phyloP scores from a whole-genome alignment of 345 rosid species.

The Camelina laxa region DNA sequence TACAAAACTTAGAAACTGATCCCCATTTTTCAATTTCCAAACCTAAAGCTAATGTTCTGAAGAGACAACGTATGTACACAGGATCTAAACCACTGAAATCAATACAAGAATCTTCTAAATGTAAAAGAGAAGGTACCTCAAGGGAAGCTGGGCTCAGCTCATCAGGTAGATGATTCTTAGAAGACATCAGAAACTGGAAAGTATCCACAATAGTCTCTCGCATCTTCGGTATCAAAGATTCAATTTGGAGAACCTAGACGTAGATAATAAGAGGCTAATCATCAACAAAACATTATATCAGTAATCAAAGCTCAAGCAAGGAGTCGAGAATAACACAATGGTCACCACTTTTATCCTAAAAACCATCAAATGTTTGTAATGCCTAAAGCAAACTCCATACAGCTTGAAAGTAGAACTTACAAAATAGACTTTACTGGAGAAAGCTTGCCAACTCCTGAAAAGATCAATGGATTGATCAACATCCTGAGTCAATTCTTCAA shows the following conservation, averaged over 20 bases:
- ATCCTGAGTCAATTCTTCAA: slow-evolving; percentile 69
- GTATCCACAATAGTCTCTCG: slow-evolving; percentile 59
- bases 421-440: slow-evolving; percentile 80
- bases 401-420: slow-evolving; percentile 53
- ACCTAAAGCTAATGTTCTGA: neutral
- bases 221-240: slow-evolving; percentile 67
- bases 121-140: slow-evolving; percentile 62
- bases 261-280: slow-evolving; percentile 23
- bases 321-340: neutral
- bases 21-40: neutral
- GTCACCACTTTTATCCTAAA: neutral
- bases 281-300: slow-evolving; percentile 19
- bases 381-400: neutral
- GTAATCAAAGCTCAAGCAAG: slow-evolving; percentile 6
- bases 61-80: neutral
- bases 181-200: slow-evolving; percentile 66
- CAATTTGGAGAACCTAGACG: slow-evolving; percentile 77
- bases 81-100: neutral
- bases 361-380: neutral
- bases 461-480: slow-evolving; percentile 70
- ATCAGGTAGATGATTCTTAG: slow-evolving; percentile 54
- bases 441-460: slow-evolving; percentile 73
- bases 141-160: slow-evolving; percentile 71
- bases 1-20: neutral
- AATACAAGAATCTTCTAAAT: neutral